Base-by-base conservation (phyloP, 352 stramenopile species). In the Phytophthora sp. region DNA sequence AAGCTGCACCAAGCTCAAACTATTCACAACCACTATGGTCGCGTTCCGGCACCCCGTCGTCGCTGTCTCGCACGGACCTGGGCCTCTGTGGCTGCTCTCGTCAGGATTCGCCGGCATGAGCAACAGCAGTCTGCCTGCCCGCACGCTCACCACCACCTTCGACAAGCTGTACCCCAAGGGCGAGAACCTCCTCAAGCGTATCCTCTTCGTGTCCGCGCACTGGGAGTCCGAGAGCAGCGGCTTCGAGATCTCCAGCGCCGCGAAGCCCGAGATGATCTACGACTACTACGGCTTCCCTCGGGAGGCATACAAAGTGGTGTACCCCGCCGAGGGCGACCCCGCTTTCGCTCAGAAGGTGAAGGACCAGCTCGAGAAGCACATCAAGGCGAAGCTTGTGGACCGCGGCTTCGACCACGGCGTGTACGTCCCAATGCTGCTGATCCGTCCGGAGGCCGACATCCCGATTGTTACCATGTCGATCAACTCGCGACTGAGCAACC, bases 381-480 rank as follows among this genome's bases (percentile, higher is more conserved):
- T 96, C 26, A 21, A 23, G 12, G 66, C 62, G 8, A 38, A 69
- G 53, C 56, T 88, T 0, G 20, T 38, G 1, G 51, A 72, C 12
- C 76, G 90, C 32, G 88, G 87, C 4, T 95, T 84, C 54, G 92
- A 98, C 74, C 92, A 98, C 74, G 92, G 90, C 18, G 75, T 92
- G 10, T 98, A 97, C 65, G 74, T 98, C n/a, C 90, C 92, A 4
- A 67, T 98, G 34, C 18, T 13, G n/a, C 13, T 28, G 20, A 27
- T 30, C 17, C 44, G 44, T 8, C 44, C 26, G 9, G 26, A 53
- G 26, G 44, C 44, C 0, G 44, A 41, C 17, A 39, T 53, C 3
- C 27, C 13, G 10, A 28, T 45, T n/a, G 38, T 45, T 20, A 45
- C 38, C 20, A 28, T 45, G 38, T 45, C 37, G 17, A 43, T 26